Evolutionary conservation across 805 yeast species (phyloP), one percentile per base, ranked within the genome.

Genomic region (Lachancea nothofagi): DNA sequence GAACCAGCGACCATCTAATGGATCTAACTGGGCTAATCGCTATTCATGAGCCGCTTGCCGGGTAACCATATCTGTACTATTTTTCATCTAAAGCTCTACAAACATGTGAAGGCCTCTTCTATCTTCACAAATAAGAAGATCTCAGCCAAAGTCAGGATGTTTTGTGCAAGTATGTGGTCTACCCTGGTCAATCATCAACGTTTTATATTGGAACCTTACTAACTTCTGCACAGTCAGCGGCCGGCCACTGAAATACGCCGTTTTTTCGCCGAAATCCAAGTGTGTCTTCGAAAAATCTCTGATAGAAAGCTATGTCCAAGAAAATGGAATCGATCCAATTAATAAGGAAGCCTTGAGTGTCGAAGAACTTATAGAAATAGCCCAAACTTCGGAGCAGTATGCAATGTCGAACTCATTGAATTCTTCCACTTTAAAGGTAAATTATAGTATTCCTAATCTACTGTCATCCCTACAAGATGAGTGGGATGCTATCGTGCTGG

Each of bases 401-500:
- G 36, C 57, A 1, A 27, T 50, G 28, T 39, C 47, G 0, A 46
- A 48, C 19, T 26, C 54, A 45, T 34, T 70, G 66, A 40, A 63
- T 58, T 47, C 75, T 69, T 68, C 83, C 1, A 65, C 72, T 0
- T 54, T 67, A 43, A 74, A 79, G 17, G 33, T 51, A 4, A 58
- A 57, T 33, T 60, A 60, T 37, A 54, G 61, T 29, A 84, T 89
- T 22, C 97, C 97, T 0, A 69, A 84, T 3, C 61, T 89, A 50
- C 66, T 89, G 36, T 69, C 85, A 2, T 67, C 83, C 2, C 76
- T 89, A 46, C 96, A 89, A 57, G 77, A 80, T 44, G 96, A 88
- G 60, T 89, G 94, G 88, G 97, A 89, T 55, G 76, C 96, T 0
- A 57, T 85, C 31, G 84, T 90, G 21, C 65, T 89, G 37, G 97